Evolutionary conservation across 1,284 basidiomycete genomes (phyloP), one percentile per base, ranked within the genome.

Genomic region (Sporisorium reilianum): DNA sequence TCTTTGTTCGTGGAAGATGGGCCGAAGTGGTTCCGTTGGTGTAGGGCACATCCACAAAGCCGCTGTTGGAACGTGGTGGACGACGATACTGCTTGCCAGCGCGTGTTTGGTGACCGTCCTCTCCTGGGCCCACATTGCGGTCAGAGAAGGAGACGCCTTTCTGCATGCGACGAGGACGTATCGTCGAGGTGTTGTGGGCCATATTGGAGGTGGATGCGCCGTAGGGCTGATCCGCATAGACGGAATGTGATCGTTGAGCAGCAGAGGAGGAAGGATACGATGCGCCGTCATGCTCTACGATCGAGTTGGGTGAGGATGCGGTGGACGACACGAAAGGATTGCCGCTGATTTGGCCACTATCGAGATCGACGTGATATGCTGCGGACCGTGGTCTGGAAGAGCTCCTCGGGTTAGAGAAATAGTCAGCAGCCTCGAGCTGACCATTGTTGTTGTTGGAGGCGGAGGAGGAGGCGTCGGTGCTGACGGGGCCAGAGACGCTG

Each of bases 101-200:
- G 22, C 34, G 59, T 14, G 63, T 32, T 11, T 45, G 22, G 38
- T 69, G 70, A 16, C 66, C 75, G 11, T 57, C 51, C 16, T 78
- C 76, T n/a, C 76, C 73, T 0, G 76, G 73, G 1, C 73, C 76
- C 1, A 34, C 49, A 11, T 55, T 64, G 11, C 45, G 55, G 34
- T 79, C 69, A 18, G 67, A 71, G 49, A 77, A 77, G 34, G 72
- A 75, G 14, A 77, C 75, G 34, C 75, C 75, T 44, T 77, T 77
- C 25, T 44, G 52, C 16, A 59, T 7, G 20, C 68, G 52, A 26
- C 59, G 57, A 20, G 69, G 62, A 16, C 59, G 64, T 57, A 66
- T 62, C 26, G 67, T 66, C 7, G 64, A 62, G 25, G 66, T 40
- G 50, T 44, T 44, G 7, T 59, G 41, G 26, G 60, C 59, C 4